phyloP scores from a whole-genome alignment of 1,139 yeast genomes.

The Pichia sp. region DNA sequence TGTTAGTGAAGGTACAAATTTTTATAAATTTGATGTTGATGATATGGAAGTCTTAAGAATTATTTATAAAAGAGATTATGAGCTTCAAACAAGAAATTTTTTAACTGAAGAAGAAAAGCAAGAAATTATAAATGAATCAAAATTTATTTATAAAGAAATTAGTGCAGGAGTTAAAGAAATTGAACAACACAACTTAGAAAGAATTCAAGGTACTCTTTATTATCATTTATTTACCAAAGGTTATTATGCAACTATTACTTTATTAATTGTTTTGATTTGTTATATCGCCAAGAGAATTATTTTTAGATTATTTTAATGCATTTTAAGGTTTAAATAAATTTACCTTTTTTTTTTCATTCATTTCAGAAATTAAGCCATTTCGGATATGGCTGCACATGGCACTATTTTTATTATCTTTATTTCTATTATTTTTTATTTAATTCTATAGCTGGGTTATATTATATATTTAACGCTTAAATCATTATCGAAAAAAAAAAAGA shows the following conservation, averaged over 20 bases:
- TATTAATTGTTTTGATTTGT: constrained; percentile 20
- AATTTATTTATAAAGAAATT: constrained; percentile 60
- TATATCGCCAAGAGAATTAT: constrained; percentile 20
- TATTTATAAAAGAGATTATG: constrained; percentile 68
- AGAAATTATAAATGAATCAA: constrained; percentile 63
- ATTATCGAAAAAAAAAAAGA: background rate
- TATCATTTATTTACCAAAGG: constrained; percentile 50
- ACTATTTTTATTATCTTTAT: background rate
- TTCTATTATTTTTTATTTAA: background rate
- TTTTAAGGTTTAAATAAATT: background rate
- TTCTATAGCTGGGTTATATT: background rate
- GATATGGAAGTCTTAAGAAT: constrained; percentile 62
- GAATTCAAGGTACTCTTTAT: constrained; percentile 50
- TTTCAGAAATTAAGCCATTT: too few species aligned
- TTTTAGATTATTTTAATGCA: background rate
- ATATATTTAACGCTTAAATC: background rate
- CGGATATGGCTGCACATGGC: too few species aligned
- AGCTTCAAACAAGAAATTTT: constrained; percentile 61
- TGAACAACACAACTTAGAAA: constrained; percentile 54
- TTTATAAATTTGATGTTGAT: constrained; percentile 64
- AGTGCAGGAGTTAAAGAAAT: constrained; percentile 56
- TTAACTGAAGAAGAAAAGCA: constrained; percentile 64
- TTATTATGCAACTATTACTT: constrained; percentile 34
- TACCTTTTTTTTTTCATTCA: too few species aligned
- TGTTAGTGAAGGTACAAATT: constrained; percentile 56